Evolutionary conservation across 2,329 filamentous ascomycete genomes (phyloP).

Genomic region (Drechmeria coniospora): DNA sequence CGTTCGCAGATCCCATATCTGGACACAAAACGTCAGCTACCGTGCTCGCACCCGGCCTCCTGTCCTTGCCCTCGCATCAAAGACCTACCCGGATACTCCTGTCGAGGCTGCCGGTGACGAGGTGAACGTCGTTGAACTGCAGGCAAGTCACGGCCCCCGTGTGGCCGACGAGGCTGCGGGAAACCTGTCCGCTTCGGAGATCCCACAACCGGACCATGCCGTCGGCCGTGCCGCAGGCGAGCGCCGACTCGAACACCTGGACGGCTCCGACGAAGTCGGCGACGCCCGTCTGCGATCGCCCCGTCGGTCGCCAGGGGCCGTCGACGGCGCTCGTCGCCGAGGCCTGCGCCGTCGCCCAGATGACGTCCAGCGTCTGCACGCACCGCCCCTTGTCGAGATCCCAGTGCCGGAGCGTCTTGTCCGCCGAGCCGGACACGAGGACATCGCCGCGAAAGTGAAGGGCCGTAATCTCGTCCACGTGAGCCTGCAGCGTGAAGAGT

Average conservation of each 20-base stretch:
- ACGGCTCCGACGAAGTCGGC: conserved; percentile 90
- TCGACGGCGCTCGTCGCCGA: conserved; percentile 49
- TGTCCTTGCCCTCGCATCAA: too few relatives aligned
- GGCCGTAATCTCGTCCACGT: conserved; percentile 88
- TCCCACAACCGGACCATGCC: conserved; percentile 97
- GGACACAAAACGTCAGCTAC: conserved; percentile 9
- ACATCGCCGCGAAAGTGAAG: conserved; percentile 81
- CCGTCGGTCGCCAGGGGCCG: conserved; percentile 57
- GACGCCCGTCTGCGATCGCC: conserved; percentile 42
- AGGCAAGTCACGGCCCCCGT: conserved; percentile 87
- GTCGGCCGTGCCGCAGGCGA: conserved; percentile 92
- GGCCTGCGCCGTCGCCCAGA: conserved; percentile 93
- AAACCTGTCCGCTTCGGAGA: conserved; percentile 90
- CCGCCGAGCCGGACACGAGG: conserved; percentile 85
- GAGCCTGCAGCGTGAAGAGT: conserved; percentile 75
- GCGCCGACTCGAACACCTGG: conserved; percentile 88
- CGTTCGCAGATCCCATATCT: conserved; percentile 98
- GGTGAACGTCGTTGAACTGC: conserved; percentile 89
- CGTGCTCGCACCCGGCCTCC: too few relatives aligned
- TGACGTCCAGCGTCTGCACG: conserved; percentile 90
- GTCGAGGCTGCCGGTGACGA: conserved; percentile 86
- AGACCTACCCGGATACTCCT: conserved; percentile 77
- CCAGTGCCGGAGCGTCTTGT: conserved; percentile 97
- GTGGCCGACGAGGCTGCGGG: conserved; percentile 86
- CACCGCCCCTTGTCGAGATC: conserved; percentile 94